These are phyloP conservation scores for Osmanthus fragrans DNA, from an alignment of 257 asterid species.

Conservation along the genomic window DNA sequence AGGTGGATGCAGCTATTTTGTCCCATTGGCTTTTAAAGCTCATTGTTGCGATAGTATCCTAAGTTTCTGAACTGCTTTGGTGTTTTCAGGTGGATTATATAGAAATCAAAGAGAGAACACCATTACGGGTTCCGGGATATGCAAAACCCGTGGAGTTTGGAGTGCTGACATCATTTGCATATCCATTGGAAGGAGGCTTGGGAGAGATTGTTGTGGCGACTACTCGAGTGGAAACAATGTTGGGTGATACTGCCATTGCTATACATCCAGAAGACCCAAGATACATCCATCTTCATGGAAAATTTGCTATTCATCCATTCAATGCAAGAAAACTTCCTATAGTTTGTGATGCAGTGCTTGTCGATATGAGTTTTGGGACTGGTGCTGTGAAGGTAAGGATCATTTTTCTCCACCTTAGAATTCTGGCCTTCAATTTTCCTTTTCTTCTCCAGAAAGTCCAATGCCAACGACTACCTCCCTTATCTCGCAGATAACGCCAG, in stretches of 20 bases:
- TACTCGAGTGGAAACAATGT: conserved; percentile 94
- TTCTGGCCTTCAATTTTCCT: conserved; percentile 1
- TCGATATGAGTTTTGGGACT: conserved; percentile 91
- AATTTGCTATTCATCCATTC: conserved; percentile 83
- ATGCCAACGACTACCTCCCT: conserved; percentile 23
- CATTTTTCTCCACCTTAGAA: conserved; percentile 12
- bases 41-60: neutral
- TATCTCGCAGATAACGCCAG: conserved; percentile 87
- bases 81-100: conserved; percentile 70
- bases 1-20: conserved; percentile 45
- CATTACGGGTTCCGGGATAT: conserved; percentile 70
- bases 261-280: conserved; percentile 86
- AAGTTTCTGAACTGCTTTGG: conserved; percentile 23
- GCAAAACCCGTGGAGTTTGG: conserved; percentile 86
- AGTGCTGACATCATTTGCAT: conserved; percentile 89
- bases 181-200: conserved; percentile 81
- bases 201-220: conserved; percentile 98
- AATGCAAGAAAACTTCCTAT: conserved; percentile 84
- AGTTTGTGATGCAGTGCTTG: conserved; percentile 83
- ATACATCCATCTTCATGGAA: conserved; percentile 85
- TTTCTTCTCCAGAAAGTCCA: conserved; percentile 17
- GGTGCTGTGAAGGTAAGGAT: conserved; percentile 90
- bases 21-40: conserved; percentile 10
- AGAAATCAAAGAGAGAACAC: conserved; percentile 77
- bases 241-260: conserved; percentile 97